Percentiles rank a stretch among this genome's conserved stretches.
phyloP scores from a whole-genome alignment of 2,329 filamentous ascomycete species.

The Calonectria pauciramosa region DNA sequence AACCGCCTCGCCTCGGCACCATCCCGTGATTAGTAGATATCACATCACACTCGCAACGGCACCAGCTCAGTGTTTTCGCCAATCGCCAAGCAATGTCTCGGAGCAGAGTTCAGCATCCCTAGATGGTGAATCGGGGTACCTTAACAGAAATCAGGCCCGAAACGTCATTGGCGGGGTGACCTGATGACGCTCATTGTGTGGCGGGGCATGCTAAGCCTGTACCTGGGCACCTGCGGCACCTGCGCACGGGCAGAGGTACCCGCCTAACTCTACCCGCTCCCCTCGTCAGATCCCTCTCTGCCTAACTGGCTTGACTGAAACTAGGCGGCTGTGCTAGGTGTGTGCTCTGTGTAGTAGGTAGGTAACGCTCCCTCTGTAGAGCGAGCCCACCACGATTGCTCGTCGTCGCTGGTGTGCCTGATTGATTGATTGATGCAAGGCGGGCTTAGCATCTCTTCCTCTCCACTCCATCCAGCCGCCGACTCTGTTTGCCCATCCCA shows the following conservation, averaged over 20 bases:
- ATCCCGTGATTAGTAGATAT: neutral
- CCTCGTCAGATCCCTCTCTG: conserved; percentile 18
- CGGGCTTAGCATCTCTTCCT: conserved; percentile 23
- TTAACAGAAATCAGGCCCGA: conserved; percentile 24
- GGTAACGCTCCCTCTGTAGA: conserved; percentile 12
- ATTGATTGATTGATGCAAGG: conserved; percentile 31
- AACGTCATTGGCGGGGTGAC: conserved; percentile 51
- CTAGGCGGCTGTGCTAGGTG: conserved; percentile 10
- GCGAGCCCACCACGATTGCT: conserved; percentile 1
- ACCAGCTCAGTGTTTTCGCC: neutral
- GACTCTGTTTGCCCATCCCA: neutral
- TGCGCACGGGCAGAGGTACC: neutral
- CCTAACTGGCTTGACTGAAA: conserved; percentile 12
- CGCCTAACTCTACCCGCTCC: neutral
- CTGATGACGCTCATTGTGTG: conserved; percentile 30
- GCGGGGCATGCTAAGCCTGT: neutral
- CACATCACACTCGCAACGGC: neutral
- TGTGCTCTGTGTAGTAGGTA: conserved; percentile 2
- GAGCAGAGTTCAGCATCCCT: neutral
- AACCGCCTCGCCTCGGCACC: neutral
- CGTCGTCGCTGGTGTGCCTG: conserved; percentile 21
- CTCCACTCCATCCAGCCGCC: conserved; percentile 18
- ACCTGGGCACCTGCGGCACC: neutral
- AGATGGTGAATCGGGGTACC: neutral
- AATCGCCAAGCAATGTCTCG: neutral